Percentiles rank a stretch among this genome's conserved stretches.
phyloP scores from a whole-genome alignment of 169 alveolate genomes.

The Eimeria maxima region DNA sequence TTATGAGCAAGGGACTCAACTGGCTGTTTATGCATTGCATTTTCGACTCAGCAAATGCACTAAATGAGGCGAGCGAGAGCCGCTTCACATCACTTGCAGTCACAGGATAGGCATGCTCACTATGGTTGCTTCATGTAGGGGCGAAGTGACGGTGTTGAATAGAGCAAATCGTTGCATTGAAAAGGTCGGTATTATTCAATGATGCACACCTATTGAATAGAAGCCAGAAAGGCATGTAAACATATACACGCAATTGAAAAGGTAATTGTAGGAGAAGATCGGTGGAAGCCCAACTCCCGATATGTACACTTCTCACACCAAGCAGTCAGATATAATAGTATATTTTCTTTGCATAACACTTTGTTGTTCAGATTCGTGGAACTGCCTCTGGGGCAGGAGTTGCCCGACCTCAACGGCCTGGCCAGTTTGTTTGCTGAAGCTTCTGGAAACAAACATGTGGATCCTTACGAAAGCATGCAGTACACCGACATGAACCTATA shows the following conservation, averaged over 20 bases:
- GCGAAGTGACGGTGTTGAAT: background rate
- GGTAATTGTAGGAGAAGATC: background rate
- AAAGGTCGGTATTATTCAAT: background rate
- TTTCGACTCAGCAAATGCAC: background rate
- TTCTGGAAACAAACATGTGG: constrained; percentile 59
- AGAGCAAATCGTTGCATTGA: background rate
- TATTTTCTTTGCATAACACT: background rate
- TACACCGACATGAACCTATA: constrained; percentile 75
- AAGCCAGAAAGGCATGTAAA: background rate
- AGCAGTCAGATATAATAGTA: background rate
- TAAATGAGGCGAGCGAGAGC: background rate
- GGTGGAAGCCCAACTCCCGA: background rate
- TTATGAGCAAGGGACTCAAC: background rate
- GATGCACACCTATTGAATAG: background rate
- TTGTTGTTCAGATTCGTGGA: constrained; percentile 56
- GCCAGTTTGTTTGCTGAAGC: constrained; percentile 61
- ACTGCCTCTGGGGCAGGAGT: constrained; percentile 79
- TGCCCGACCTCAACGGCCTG: constrained; percentile 73
- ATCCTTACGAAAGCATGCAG: constrained; percentile 55
- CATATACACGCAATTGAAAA: background rate
- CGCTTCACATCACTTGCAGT: background rate
- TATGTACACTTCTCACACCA: too few species aligned
- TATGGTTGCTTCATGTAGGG: background rate
- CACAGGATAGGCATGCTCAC: background rate
- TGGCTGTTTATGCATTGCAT: background rate